Conservation (phyloP, 805 yeast species). For the Zygosaccharomyces kombuchaensis region DNA sequence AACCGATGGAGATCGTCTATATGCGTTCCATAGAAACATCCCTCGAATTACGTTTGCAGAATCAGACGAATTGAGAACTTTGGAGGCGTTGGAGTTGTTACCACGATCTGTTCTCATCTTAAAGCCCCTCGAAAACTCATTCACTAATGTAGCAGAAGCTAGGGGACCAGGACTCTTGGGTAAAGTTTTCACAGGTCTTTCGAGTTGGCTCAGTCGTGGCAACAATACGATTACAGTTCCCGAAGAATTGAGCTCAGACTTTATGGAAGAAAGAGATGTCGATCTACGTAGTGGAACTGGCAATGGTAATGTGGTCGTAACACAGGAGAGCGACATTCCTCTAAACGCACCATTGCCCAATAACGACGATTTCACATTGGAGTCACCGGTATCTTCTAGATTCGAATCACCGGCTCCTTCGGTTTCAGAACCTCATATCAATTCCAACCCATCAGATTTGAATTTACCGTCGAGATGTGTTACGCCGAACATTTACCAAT, state of each 20-base stretch:
- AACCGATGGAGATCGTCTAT: constrained; percentile 44
- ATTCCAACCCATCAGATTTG: constrained; percentile 19
- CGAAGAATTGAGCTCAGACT: background rate
- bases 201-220: constrained; percentile 34
- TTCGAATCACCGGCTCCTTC: constrained; percentile 16
- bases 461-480: constrained; percentile 32
- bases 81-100: constrained; percentile 52
- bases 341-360: constrained; percentile 1
- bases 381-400: constrained; percentile 20
- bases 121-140: constrained; percentile 47
- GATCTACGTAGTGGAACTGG: constrained; percentile 4
- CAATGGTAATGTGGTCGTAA: background rate
- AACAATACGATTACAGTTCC: background rate
- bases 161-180: constrained; percentile 32
- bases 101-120: constrained; percentile 74
- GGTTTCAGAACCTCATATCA: constrained; percentile 16
- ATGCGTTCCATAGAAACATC: constrained; percentile 45
- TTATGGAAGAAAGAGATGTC: constrained; percentile 4
- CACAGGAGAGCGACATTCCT: constrained; percentile 5
- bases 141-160: constrained; percentile 26
- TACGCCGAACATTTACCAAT: constrained; percentile 32
- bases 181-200: constrained; percentile 33
- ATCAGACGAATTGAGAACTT: constrained; percentile 54
- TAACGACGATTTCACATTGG: constrained; percentile 1
- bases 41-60: constrained; percentile 62